Percentiles rank a stretch among this genome's conserved stretches.
Conservation (phyloP, 2,329 filamentous ascomycete species). For the Ambrosiella beaveri region DNA sequence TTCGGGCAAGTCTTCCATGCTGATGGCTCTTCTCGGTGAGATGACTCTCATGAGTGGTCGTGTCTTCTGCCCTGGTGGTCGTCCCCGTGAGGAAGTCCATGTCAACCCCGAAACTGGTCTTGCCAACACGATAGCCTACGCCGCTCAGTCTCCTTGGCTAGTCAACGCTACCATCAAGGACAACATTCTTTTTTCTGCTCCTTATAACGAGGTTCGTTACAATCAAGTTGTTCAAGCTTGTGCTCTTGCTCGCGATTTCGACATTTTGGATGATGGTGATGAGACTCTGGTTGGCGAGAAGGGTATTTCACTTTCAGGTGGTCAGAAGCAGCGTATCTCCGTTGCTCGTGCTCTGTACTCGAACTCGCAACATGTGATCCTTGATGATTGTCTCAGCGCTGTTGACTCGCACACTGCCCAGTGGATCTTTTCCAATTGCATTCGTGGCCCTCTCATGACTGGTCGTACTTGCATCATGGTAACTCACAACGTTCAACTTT, state of each 20-base stretch:
- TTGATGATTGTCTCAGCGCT: slow-evolving; percentile 90
- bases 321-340: slow-evolving; percentile 94
- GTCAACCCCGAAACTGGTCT: slow-evolving; percentile 70
- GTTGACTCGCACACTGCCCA: slow-evolving; percentile 96
- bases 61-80: slow-evolving; percentile 71
- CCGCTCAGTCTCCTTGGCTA: slow-evolving; percentile 91
- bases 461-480: slow-evolving; percentile 85
- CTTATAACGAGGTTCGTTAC: slow-evolving; percentile 68
- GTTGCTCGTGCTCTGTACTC: slow-evolving; percentile 95
- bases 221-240: slow-evolving; percentile 78
- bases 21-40: slow-evolving; percentile 92
- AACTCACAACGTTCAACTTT: slow-evolving; percentile 86
- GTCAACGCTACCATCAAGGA: slow-evolving; percentile 91
- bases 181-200: slow-evolving; percentile 81
- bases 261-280: slow-evolving; percentile 84
- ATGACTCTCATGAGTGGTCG: slow-evolving; percentile 74
- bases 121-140: slow-evolving; percentile 86
- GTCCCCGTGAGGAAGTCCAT: slow-evolving; percentile 68
- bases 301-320: slow-evolving; percentile 87
- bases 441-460: slow-evolving; percentile 76
- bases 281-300: slow-evolving; percentile 92
- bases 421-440: slow-evolving; percentile 91
- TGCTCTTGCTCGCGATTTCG: slow-evolving; percentile 74
- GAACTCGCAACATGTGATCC: slow-evolving; percentile 71
- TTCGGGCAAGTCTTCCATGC: slow-evolving; percentile 82